Evolutionary conservation across 169 alveolate genomes (phyloP), one percentile per base, ranked within the genome.

Genomic region (Eimeria acervulina): DNA sequence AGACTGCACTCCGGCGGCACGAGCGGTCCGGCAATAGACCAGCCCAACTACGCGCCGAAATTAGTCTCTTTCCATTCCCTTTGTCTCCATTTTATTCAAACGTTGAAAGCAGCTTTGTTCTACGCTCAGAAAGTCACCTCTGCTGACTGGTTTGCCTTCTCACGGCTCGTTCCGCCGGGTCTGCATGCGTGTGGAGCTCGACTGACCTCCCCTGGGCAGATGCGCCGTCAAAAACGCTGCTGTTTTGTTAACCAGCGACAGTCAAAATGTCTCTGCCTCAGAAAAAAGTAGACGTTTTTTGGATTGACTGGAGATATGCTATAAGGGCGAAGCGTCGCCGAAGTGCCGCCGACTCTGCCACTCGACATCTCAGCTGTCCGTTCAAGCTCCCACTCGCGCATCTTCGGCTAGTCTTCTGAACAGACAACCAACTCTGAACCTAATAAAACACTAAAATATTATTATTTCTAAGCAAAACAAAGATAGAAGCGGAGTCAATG

Each of bases 141-240:
- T 13, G 40, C 44, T 1, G 44, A 2, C 21, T 28, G 10, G 78
- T 31, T 68, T 68, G 78, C 26, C 78, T 26, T 28, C 44, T n/a
- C 44, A 13, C 44, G 26, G 40, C 44, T 68, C 78, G 61, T 36
- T 12, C n/a, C 17, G 59, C 61, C 59, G 85, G 85, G 85, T 36
- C 85, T 74, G 85, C 85, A 74, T 74, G 85, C 85, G 85, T 40
- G 17, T 23, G 42, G 55, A 40, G 13, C 61, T 19, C 85, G 36
- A n/a, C 61, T 61, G 85, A 38, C 61, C 61, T 21, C 15, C 61
- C 31, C 40, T 23, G 21, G 33, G 31, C n/a, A 3, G 6, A 33
- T 26, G 51, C 55, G 36, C 36, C 38, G 21, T 21, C 38, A 23
- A 74, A 42, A 74, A 26, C 21, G 85, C 17, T 10, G 1, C 4